Base-by-base conservation (phyloP, 1,284 basidiomycete species). In the Apiotrichum veenhuisii region DNA sequence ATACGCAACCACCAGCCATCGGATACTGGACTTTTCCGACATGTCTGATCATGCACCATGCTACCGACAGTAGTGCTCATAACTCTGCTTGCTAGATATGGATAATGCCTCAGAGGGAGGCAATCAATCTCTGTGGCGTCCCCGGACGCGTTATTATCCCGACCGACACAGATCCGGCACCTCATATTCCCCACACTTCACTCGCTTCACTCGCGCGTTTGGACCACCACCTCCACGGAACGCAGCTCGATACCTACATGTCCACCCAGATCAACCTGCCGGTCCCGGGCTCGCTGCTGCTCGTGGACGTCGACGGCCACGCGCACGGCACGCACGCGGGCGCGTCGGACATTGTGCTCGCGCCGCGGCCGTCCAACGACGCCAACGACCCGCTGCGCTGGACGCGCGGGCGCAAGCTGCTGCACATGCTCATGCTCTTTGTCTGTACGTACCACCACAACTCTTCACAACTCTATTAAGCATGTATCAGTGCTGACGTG, bases 341-440 rank as follows among this genome's bases (percentile, higher is more conserved):
- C 12, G 23, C 44, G 20, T 11, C 47, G 10, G 62, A 66, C 27
- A 58, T 65, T 23, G 50, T 67, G 23, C 57, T 67, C 22, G 38
- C 53, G 25, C 65, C 65, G 1, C 51, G 20, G 5, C 65, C 65
- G 2, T 59, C 58, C 20, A 57, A 57, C 38, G 62, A 67, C 42
- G 41, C 56, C 10, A 63, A 64, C 33, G 65, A 67, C 49, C 65
- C 65, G 8, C 50, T 67, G 14, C 49, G 54, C 44, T 67, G 65
- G 65, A 50, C 52, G 11, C 38, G 43, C 34, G 46, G 54, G 44
- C 54, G 64, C 26, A 66, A 66, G 55, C 52, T 59, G 51, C 18
- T 64, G 23, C 52, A 52, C 17, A 46, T 60, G 18, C 23, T 42
- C 14, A 62, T 62, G 58, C 63, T 64, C n/a, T 49, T 62, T 30